Base-by-base conservation (phyloP, 2,329 filamentous ascomycete genomes). In the Rhexocercosporidium sp. region DNA sequence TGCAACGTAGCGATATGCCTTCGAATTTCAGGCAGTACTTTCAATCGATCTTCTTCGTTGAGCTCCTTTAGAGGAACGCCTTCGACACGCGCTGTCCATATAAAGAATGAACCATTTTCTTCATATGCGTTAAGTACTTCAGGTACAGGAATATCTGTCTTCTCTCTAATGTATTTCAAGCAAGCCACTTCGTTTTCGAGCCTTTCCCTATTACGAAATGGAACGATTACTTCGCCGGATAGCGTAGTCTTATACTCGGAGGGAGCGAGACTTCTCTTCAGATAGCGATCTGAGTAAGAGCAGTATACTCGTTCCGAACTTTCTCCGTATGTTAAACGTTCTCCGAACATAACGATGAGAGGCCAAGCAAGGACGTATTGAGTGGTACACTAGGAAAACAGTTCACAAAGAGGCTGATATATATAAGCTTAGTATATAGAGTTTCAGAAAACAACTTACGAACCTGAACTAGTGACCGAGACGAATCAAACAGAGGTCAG, bases 71-170 rank as follows among this genome's bases (percentile, higher is more conserved):
- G 8, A 8, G 41, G 39, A 16, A 61, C 34, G 20, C 27, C 41
- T 7, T 61, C 22, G 41, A 14, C n/a, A 18, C 5, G n/a, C 14
- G 5, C 20, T 5, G 39, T 61, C 39, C 5, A 29, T 47, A n/a
- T n/a, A n/a, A n/a, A 47, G 25, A 46, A 61, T 39, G 59, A 46
- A 1, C 39, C 59, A 47, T 61, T 7, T 47, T 61, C 1, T 8
- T 60, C 39, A 47, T 47, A 61, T 46, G 22, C 37, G 8, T 3
- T 12, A 20, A 61, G 39, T 11, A 47, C 59, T 27, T 61, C 41
- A 46, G 37, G 59, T 5, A 61, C 59, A 16, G 59, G 39, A 31
- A 61, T 61, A 61, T 61, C 25, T 44, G 57, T 61, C 11, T 25
- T 20, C 8, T 3, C 12, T 31, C n/a, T 46, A 27, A 61, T 61